Evolutionary conservation across 257 asterid species (phyloP), one percentile per base, ranked within the genome.

Genomic region (Eustoma russellianum): DNA sequence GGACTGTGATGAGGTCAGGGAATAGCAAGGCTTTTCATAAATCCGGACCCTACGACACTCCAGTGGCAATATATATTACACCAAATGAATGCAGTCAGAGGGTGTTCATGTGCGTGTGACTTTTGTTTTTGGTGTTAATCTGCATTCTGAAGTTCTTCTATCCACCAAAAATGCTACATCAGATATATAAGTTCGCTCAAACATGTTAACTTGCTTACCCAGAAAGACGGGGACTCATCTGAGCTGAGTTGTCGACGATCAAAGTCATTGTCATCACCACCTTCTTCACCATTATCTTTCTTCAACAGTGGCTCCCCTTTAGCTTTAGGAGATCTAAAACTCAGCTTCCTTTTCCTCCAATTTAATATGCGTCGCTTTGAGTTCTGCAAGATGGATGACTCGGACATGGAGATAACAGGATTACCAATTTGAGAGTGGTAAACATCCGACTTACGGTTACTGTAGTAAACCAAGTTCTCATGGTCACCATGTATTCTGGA

Each of bases 191-290:
- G n/a, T 33, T 38, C 19, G 3, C n/a, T 13, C 18, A 44, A 45
- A 17, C 41, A 16, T 13, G n/a, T n/a, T n/a, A n/a, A 17, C 14
- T 17, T 6, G 52, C 83, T 81, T 73, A 90, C 97, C 94, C 88
- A 77, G 51, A 70, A 73, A 35, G 96, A 67, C 48, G 64, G 64
- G 34, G 93, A 68, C 66, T 80, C 93, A 14, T 90, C 96, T 17
- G 97, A 86, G 52, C 93, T 90, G 59, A 90, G 93, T 78, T 90
- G 97, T 70, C 96, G 72, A 28, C 96, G 86, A 61, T 86, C 97
- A 47, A 58, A 86, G 82, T 90, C 97, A 52, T 86, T 90, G 60
- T 91, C 98, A 69, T 91, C 98, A 11, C 98, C 98, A n/a, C 98
- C 98, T 74, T 87, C 98, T 74, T 91, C 98, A 47, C 81, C 94